Percentiles rank a stretch among this genome's conserved stretches.
Evolutionary conservation across 1,284 basidiomycete species (phyloP).

Genomic region (Apiotrichum domesticum): DNA sequence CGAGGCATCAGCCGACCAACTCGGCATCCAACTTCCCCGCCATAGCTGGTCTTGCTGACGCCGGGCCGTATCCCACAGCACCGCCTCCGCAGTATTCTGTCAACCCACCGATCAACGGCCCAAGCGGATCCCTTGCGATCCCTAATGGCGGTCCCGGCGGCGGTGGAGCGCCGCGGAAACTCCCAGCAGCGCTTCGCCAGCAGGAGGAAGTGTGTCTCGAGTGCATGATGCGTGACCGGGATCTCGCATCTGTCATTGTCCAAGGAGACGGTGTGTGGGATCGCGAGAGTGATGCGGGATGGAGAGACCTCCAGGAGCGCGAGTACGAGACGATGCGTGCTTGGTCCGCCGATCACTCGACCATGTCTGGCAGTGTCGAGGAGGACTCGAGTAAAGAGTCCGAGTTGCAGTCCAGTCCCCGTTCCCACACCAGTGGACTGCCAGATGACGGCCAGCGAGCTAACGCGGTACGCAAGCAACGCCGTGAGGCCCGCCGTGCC

Average conservation of each 20-base stretch:
- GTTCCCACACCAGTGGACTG: constrained; percentile 1
- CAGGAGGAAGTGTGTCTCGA: constrained; percentile 80
- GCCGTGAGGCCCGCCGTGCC: constrained; percentile 14
- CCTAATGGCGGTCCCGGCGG: neutral
- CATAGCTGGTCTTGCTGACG: constrained; percentile 38
- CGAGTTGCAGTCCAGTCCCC: constrained; percentile 2
- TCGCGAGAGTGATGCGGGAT: constrained; percentile 75
- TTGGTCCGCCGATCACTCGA: constrained; percentile 11
- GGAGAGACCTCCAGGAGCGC: constrained; percentile 66
- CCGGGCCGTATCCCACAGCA: constrained; percentile 34
- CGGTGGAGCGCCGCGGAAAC: neutral
- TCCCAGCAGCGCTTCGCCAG: neutral
- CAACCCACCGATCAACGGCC: neutral
- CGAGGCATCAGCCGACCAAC: constrained; percentile 26
- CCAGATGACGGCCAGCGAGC: neutral
- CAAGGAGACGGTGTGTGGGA: constrained; percentile 83
- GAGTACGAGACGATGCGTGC: constrained; percentile 52
- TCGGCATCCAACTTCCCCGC: constrained; percentile 38
- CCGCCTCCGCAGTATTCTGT: neutral
- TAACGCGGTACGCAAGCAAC: constrained; percentile 6
- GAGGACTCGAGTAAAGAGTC: constrained; percentile 5
- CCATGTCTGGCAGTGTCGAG: constrained; percentile 6
- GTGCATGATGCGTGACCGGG: constrained; percentile 97
- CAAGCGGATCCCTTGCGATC: neutral
- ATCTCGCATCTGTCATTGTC: constrained; percentile 94